These are phyloP conservation scores for Casaregolazyma suthepensis DNA, from an alignment of 1,139 yeast species.

Conservation along the genomic window DNA sequence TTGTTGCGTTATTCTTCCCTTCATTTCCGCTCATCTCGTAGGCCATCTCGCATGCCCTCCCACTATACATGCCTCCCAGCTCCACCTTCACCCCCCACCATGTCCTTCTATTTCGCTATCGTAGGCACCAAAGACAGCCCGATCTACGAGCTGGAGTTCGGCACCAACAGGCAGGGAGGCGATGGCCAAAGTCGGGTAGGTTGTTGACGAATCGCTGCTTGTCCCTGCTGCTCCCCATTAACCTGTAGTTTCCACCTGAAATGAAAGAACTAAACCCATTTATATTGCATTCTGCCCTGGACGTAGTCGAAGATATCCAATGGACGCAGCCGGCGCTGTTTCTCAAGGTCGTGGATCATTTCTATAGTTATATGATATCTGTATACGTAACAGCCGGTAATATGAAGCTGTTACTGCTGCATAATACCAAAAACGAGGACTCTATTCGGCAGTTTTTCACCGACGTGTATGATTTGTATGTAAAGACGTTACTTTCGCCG, in stretches of 20 bases:
- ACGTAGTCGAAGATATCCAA: conserved; percentile 81
- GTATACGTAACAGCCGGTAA: conserved; percentile 88
- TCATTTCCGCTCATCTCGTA: neutral
- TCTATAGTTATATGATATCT: conserved; percentile 72
- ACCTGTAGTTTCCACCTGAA: conserved; percentile 50
- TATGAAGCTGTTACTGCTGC: conserved; percentile 72
- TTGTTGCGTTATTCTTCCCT: neutral
- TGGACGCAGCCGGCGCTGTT: conserved; percentile 66
- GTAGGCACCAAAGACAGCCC: conserved; percentile 86
- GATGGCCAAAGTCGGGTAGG: conserved; percentile 50
- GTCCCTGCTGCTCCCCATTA: neutral
- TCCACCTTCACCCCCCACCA: conserved; percentile 18
- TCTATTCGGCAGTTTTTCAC: conserved; percentile 75
- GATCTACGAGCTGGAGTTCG: conserved; percentile 80
- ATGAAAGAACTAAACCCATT: conserved; percentile 81
- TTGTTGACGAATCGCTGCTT: neutral
- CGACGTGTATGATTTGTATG: conserved; percentile 82
- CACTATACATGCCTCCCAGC: too few relatives aligned
- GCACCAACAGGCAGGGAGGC: conserved; percentile 59
- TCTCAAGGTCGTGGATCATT: conserved; percentile 75
- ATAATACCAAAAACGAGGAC: conserved; percentile 62
- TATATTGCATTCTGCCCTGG: conserved; percentile 81
- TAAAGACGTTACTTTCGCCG: conserved; percentile 79
- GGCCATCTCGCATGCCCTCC: too few relatives aligned
- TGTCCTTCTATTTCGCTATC: conserved; percentile 82